Conservation (phyloP, 2,329 filamentous ascomycete species). For the Camillea tinctor region DNA sequence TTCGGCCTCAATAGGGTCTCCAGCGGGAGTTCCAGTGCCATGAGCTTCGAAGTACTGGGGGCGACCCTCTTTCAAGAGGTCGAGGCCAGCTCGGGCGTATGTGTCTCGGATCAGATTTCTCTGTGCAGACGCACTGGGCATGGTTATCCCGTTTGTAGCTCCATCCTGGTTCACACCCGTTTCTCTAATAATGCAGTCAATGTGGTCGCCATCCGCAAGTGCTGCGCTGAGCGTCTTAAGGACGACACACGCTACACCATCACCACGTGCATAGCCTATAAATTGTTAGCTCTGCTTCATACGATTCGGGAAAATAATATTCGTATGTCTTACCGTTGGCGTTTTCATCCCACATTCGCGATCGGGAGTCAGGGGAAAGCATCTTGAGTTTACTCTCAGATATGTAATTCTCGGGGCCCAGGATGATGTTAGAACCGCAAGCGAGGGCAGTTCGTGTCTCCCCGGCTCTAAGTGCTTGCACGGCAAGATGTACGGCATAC, state of each 20-base stretch:
- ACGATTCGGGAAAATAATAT: no score
- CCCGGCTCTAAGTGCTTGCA: conserved; percentile 27
- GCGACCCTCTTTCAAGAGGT: conserved; percentile 2
- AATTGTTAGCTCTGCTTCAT: no score
- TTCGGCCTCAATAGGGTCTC: conserved; percentile 24
- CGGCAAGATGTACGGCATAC: conserved; percentile 33
- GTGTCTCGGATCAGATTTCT: conserved; percentile 17
- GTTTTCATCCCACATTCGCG: conserved; percentile 35
- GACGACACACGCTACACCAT: conserved; percentile 34
- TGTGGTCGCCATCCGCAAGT: conserved; percentile 33
- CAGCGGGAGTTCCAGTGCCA: conserved; percentile 23
- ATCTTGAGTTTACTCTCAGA: conserved; percentile 27
- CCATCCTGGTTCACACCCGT: conserved; percentile 28
- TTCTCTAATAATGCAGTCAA: conserved; percentile 36
- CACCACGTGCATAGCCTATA: conserved; percentile 32
- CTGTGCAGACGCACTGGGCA: conserved; percentile 18
- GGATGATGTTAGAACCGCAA: conserved; percentile 4
- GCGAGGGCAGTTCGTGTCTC: conserved; percentile 22
- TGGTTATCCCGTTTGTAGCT: conserved; percentile 13
- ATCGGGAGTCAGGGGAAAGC: conserved; percentile 27
- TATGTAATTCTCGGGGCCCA: no score
- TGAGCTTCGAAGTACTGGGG: conserved; percentile 26
- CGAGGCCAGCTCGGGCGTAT: conserved; percentile 17
- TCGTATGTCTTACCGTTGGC: conserved; percentile 23
- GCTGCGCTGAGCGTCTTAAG: conserved; percentile 35